Conservation (phyloP, 768 basidiomycete species). For the Boletales sp. region DNA sequence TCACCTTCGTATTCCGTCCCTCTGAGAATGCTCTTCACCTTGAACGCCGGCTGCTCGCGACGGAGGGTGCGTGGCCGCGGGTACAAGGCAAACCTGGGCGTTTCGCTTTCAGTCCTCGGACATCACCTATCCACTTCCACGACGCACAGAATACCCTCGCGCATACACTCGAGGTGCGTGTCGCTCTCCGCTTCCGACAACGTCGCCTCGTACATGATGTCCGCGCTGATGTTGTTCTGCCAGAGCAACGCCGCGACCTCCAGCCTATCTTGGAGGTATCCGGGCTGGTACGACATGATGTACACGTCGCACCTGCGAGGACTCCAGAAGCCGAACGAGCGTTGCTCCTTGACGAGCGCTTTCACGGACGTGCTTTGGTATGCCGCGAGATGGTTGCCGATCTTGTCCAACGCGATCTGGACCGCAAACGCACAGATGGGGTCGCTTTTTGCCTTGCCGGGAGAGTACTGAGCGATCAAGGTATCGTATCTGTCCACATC, state of each 20-base stretch:
- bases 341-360: slow-evolving; percentile 69
- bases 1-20: slow-evolving; percentile 72
- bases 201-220: slow-evolving; percentile 82
- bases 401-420: slow-evolving; percentile 78
- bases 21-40: slow-evolving; percentile 78
- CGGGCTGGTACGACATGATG: slow-evolving; percentile 72
- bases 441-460: slow-evolving; percentile 51
- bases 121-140: neutral
- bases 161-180: slow-evolving; percentile 63
- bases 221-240: slow-evolving; percentile 80
- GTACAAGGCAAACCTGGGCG: slow-evolving; percentile 49
- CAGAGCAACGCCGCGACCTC: slow-evolving; percentile 76
- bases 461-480: slow-evolving; percentile 57
- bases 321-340: slow-evolving; percentile 86
- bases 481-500: slow-evolving; percentile 58
- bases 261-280: slow-evolving; percentile 71
- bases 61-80: slow-evolving; percentile 52
- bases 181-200: slow-evolving; percentile 61
- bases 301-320: slow-evolving; percentile 89
- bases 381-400: slow-evolving; percentile 62
- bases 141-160: slow-evolving; percentile 80
- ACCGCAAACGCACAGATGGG: slow-evolving; percentile 65
- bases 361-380: slow-evolving; percentile 67
- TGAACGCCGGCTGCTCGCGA: slow-evolving; percentile 67
- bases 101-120: slow-evolving; percentile 37